Evolutionary conservation across 1,284 basidiomycete species (phyloP).

Genomic region (Prillingera fragicola): DNA sequence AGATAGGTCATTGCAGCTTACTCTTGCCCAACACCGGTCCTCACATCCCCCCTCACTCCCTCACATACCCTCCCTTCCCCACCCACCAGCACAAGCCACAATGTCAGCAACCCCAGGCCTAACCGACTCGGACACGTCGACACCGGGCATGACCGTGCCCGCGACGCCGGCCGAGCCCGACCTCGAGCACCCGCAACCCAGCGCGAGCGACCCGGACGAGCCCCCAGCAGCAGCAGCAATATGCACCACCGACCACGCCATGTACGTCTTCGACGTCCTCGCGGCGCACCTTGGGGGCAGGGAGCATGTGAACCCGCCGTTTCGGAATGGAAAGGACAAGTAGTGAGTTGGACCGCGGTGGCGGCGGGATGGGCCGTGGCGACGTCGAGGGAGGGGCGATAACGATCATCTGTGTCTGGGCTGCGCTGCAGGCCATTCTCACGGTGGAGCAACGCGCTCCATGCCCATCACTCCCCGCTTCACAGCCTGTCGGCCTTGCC

Average conservation of each 20-base stretch:
- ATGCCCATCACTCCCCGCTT: background rate
- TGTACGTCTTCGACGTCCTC: slow-evolving; percentile 53
- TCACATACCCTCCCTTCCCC: too few relatives aligned
- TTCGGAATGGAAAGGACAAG: slow-evolving; percentile 27
- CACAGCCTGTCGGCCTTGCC: background rate
- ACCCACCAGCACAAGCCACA: too few relatives aligned
- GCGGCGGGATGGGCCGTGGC: background rate
- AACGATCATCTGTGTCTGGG: background rate
- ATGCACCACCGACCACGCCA: slow-evolving; percentile 47
- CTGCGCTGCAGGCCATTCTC: background rate
- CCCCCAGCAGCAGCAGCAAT: too few relatives aligned
- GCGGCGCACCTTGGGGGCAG: slow-evolving; percentile 36
- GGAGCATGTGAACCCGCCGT: slow-evolving; percentile 16
- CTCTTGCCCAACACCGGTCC: too few relatives aligned
- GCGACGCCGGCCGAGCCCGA: slow-evolving; percentile 13
- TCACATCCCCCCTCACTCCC: too few relatives aligned
- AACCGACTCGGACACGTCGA: slow-evolving; percentile 10
- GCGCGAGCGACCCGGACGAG: too few relatives aligned
- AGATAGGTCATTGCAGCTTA: too few relatives aligned
- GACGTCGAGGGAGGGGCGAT: background rate
- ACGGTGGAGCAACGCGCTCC: background rate
- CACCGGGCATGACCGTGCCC: slow-evolving; percentile 12
- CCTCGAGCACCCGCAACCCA: too few relatives aligned
- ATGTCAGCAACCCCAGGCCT: too few relatives aligned
- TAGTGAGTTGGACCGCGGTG: slow-evolving; percentile 22